A percentile compares a stretch with the other conserved stretches of the same genome.
Evolutionary conservation across 257 asterid species (phyloP).

Genomic region (Solanum medicagineum): DNA sequence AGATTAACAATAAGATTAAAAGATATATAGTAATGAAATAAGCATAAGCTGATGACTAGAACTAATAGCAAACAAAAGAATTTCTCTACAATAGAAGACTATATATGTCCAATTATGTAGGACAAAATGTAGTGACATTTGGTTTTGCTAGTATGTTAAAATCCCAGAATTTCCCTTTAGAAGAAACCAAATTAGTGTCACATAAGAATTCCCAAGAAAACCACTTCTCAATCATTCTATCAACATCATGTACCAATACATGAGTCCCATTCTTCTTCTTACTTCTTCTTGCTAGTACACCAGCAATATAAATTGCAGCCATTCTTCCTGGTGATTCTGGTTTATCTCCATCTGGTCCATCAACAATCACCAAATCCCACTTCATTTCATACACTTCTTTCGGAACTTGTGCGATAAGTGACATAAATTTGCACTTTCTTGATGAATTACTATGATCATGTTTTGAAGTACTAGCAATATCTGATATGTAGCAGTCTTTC

Average conservation of each 20-base stretch:
- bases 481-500: constrained; percentile 16
- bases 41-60: not conserved
- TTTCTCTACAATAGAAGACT: not conserved
- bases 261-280: constrained; percentile 27
- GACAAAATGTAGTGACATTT: constrained; percentile 47
- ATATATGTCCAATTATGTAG: not conserved
- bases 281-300: constrained; percentile 56
- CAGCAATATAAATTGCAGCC: constrained; percentile 62
- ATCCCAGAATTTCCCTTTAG: constrained; percentile 78
- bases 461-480: not conserved
- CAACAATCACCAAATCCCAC: constrained; percentile 76
- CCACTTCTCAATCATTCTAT: constrained; percentile 81
- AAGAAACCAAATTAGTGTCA: constrained; percentile 55
- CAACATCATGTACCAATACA: constrained; percentile 58
- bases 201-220: constrained; percentile 85
- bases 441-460: not conserved
- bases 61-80: not conserved
- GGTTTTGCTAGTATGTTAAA: constrained; percentile 21
- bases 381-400: constrained; percentile 17
- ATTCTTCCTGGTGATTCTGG: constrained; percentile 71
- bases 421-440: constrained; percentile 30
- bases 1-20: not conserved
- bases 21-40: not conserved
- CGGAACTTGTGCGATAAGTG: constrained; percentile 34
- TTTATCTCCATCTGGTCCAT: constrained; percentile 56